Conservation (phyloP, 495 filamentous ascomycete species). For the Xylaria sp. region DNA sequence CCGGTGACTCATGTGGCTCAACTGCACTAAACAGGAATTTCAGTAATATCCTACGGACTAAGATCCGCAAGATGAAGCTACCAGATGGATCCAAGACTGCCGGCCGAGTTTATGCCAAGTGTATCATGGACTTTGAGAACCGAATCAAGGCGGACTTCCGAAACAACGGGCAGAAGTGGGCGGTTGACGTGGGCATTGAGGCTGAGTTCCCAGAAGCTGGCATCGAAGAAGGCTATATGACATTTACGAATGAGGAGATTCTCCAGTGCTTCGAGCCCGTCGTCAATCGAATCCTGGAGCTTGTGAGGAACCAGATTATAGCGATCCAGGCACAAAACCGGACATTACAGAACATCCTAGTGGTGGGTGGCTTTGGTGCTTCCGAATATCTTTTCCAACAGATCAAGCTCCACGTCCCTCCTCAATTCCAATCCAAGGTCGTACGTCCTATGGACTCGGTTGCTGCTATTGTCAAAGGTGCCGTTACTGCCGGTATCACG, state of each 20-base stretch:
- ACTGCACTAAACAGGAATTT: conserved; percentile 79
- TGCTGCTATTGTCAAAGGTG: conserved; percentile 78
- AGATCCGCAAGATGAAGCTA: conserved; percentile 81
- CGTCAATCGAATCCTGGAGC: conserved; percentile 75
- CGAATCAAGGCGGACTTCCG: conserved; percentile 80
- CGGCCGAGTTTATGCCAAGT: conserved; percentile 77
- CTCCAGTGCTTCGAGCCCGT: conserved; percentile 78
- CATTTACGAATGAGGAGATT: conserved; percentile 82
- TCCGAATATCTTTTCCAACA: conserved; percentile 83
- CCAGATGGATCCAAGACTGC: conserved; percentile 77
- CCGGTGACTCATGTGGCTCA: conserved; percentile 76
- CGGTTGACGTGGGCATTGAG: conserved; percentile 78
- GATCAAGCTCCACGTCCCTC: conserved; percentile 82
- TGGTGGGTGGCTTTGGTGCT: conserved; percentile 77
- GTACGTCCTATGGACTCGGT: conserved; percentile 81
- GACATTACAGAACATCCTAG: conserved; percentile 73
- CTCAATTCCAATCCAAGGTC: conserved; percentile 79
- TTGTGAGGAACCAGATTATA: conserved; percentile 79
- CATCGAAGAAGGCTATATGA: conserved; percentile 82
- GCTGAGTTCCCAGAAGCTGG: conserved; percentile 78
- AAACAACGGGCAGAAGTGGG: conserved; percentile 83
- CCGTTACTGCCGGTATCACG: conserved; percentile 88
- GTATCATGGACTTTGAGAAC: conserved; percentile 84
- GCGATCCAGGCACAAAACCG: conserved; percentile 79
- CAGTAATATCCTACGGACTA: conserved; percentile 75